A percentile compares a stretch with the other conserved stretches of the same genome.
These are phyloP conservation scores for Drechslerella dactyloides DNA, from an alignment of 2,329 filamentous ascomycete species.

Conservation along the genomic window DNA sequence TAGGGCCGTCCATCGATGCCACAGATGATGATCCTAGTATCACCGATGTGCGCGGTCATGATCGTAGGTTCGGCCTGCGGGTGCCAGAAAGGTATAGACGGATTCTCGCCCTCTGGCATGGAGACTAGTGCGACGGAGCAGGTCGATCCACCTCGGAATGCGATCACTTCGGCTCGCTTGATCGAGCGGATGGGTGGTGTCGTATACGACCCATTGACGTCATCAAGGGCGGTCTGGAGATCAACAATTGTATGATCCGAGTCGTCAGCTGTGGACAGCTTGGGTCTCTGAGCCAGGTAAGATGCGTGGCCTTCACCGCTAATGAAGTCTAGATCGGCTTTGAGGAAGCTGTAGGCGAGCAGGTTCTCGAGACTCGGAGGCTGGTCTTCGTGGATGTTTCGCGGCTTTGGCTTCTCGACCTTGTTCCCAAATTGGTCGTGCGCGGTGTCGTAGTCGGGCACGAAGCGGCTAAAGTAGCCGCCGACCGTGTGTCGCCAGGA, in stretches of 20 bases:
- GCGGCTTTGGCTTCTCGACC: slow-evolving; percentile 38
- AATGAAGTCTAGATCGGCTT: slow-evolving; percentile 93
- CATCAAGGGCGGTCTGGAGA: slow-evolving; percentile 59
- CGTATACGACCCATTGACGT: slow-evolving; percentile 48
- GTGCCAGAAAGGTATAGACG: slow-evolving; percentile 80
- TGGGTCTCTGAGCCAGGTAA: slow-evolving; percentile 59
- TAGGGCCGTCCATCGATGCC: slow-evolving; percentile 82
- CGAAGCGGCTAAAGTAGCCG: slow-evolving; percentile 92
- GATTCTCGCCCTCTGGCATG: slow-evolving; percentile 76
- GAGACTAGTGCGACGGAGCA: slow-evolving; percentile 89
- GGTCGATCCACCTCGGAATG: slow-evolving; percentile 90
- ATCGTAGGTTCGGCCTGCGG: slow-evolving; percentile 83
- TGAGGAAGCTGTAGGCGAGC: slow-evolving; percentile 88
- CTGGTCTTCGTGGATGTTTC: slow-evolving; percentile 47
- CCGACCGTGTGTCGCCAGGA: slow-evolving; percentile 85
- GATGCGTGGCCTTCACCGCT: slow-evolving; percentile 73
- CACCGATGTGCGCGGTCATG: slow-evolving; percentile 87
- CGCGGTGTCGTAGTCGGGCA: slow-evolving; percentile 70
- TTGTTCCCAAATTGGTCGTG: slow-evolving; percentile 53
- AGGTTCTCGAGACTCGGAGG: slow-evolving; percentile 74
- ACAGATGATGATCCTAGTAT: slow-evolving; percentile 89
- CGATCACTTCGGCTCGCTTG: slow-evolving; percentile 37
- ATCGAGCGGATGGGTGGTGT: slow-evolving; percentile 42
- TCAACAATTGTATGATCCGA: slow-evolving; percentile 73
- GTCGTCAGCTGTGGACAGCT: slow-evolving; percentile 69